phyloP scores from a whole-genome alignment of 2,329 filamentous ascomycete genomes.

The Byssothecium circinans region DNA sequence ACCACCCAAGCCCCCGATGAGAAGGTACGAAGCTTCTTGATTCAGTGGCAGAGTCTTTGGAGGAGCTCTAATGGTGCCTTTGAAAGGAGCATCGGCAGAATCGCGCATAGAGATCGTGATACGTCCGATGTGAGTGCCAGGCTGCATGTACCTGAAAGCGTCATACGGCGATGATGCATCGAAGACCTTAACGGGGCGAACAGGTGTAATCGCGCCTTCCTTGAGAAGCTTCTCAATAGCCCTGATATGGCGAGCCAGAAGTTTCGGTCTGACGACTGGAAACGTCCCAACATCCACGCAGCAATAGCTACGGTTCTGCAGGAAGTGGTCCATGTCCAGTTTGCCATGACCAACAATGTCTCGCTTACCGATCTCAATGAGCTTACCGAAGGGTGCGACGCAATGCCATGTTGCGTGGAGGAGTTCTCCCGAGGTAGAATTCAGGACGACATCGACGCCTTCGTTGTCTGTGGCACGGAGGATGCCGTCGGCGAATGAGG shows the following conservation, averaged over 20 bases:
- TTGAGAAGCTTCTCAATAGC: neutral
- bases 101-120: constrained; percentile 34
- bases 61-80: neutral
- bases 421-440: constrained; percentile 27
- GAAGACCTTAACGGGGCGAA: constrained; percentile 17
- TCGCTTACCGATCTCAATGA: constrained; percentile 26
- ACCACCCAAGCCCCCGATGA: constrained; percentile 29
- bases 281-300: constrained; percentile 2
- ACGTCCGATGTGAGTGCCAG: constrained; percentile 46
- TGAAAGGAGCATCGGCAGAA: neutral
- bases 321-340: constrained; percentile 18
- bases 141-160: constrained; percentile 37
- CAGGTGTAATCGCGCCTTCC: constrained; percentile 10
- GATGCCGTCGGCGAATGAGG: constrained; percentile 3
- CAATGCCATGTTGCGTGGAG: constrained; percentile 42
- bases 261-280: neutral
- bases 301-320: constrained; percentile 4
- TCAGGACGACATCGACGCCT: constrained; percentile 42
- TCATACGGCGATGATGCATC: constrained; percentile 21
- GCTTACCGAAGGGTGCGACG: constrained; percentile 37
- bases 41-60: constrained; percentile 1
- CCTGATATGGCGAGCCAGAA: neutral
- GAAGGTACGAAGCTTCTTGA: constrained; percentile 17
- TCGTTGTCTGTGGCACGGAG: constrained; percentile 16
- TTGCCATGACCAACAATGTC: constrained; percentile 10